These are phyloP conservation scores for Talaromyces amestolkiae DNA, from an alignment of 2,329 filamentous ascomycete species.

Conservation along the genomic window DNA sequence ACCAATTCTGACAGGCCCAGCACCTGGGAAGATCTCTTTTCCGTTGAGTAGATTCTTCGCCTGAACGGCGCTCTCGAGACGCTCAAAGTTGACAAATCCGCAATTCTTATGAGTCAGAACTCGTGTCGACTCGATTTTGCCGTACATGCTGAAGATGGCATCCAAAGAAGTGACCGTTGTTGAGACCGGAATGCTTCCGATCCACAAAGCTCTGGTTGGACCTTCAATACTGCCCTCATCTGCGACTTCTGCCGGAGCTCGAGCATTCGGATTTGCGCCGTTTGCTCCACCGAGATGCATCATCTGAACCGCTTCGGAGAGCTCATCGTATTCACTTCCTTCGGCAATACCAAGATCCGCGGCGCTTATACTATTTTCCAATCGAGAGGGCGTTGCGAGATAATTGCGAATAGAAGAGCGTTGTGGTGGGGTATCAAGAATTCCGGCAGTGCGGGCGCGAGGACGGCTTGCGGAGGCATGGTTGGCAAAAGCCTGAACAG, in stretches of 20 bases:
- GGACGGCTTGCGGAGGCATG: constrained; percentile 79
- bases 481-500: constrained; percentile 86
- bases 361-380: constrained; percentile 73
- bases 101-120: constrained; percentile 99
- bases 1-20: constrained; percentile 90
- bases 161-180: constrained; percentile 93
- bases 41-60: constrained; percentile 87
- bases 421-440: constrained; percentile 73
- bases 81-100: constrained; percentile 97
- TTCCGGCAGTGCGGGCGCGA: constrained; percentile 84
- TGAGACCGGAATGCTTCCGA: constrained; percentile 94
- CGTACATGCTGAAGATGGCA: constrained; percentile 93
- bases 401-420: constrained; percentile 68
- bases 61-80: constrained; percentile 81
- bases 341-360: constrained; percentile 73
- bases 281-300: constrained; percentile 59
- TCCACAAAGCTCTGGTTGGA: constrained; percentile 90
- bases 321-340: constrained; percentile 73
- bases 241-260: constrained; percentile 62
- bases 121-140: constrained; percentile 82
- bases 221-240: constrained; percentile 82
- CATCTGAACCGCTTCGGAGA: constrained; percentile 77
- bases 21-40: constrained; percentile 97
- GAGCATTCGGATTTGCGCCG: constrained; percentile 57
- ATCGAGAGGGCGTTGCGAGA: constrained; percentile 69